Percentiles rank a stretch among this genome's conserved stretches.
phyloP scores from a whole-genome alignment of 768 basidiomycete genomes.

The Strobilomyces echinocephalus region DNA sequence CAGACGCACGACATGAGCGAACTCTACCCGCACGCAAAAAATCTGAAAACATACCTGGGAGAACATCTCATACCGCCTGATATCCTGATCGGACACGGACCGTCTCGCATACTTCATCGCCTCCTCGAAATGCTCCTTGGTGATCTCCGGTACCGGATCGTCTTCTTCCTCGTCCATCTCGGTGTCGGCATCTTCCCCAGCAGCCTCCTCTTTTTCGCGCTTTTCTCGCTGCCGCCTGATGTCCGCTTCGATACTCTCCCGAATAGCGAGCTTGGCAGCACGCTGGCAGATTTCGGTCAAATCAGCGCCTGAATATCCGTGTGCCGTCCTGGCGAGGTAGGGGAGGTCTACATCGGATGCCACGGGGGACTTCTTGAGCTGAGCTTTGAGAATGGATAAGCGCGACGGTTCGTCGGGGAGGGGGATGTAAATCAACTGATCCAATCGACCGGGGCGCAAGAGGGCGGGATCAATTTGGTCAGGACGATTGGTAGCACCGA shows the following conservation, averaged over 20 bases:
- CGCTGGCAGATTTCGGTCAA: constrained; percentile 99
- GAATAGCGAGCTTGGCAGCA: constrained; percentile 94
- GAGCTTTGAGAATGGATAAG: constrained; percentile 84
- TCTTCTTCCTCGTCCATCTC: constrained; percentile 73
- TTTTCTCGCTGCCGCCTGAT: constrained; percentile 74
- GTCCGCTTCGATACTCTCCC: constrained; percentile 91
- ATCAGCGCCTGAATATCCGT: constrained; percentile 99
- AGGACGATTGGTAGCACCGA: constrained; percentile 94
- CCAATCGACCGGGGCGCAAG: constrained; percentile 95
- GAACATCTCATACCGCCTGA: constrained; percentile 98
- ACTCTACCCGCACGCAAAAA: background rate
- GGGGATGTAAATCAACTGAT: constrained; percentile 99
- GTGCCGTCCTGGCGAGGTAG: constrained; percentile 88
- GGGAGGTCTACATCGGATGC: constrained; percentile 73
- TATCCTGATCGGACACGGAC: constrained; percentile 94
- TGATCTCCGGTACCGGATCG: constrained; percentile 88
- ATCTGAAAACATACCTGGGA: constrained; percentile 55
- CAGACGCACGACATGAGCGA: constrained; percentile 2
- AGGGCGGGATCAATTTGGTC: constrained; percentile 94
- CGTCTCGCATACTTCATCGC: constrained; percentile 97
- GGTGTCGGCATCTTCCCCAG: constrained; percentile 57
- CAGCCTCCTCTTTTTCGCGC: constrained; percentile 72
- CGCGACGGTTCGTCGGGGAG: constrained; percentile 93
- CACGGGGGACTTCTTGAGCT: constrained; percentile 89
- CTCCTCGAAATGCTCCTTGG: constrained; percentile 93